These are phyloP conservation scores for Globisporangium echinulatum DNA, from an alignment of 352 stramenopile species.

Conservation along the genomic window DNA sequence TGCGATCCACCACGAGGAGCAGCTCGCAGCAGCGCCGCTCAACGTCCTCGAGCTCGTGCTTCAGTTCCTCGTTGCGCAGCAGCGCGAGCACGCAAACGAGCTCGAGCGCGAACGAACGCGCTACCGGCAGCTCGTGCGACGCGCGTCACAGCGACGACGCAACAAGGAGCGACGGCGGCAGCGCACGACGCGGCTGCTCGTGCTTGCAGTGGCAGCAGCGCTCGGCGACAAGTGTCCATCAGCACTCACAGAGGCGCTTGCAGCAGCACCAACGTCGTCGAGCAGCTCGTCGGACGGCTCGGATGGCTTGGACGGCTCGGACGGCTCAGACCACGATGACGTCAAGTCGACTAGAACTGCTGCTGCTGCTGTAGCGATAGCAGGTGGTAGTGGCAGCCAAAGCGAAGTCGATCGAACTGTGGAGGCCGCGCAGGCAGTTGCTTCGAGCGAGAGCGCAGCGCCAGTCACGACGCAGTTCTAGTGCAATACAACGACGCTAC, in stretches of 20 bases:
- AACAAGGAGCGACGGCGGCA: constrained; percentile 26
- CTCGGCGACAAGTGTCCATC: constrained; percentile 25
- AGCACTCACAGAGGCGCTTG: constrained; percentile 19
- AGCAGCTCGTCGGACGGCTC: constrained; percentile 24
- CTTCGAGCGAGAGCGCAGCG: too few relatives aligned
- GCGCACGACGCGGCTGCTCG: constrained; percentile 43
- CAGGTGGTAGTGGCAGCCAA: background rate
- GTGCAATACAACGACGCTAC: too few relatives aligned
- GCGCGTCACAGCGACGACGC: constrained; percentile 15
- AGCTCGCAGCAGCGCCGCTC: constrained; percentile 3
- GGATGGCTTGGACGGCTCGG: constrained; percentile 6
- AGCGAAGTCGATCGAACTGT: too few relatives aligned
- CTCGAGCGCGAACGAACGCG: constrained; percentile 16
- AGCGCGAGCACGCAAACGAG: constrained; percentile 31
- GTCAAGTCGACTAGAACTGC: background rate
- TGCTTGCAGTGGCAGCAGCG: constrained; percentile 40
- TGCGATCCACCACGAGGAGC: constrained; percentile 43
- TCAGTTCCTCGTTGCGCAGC: constrained; percentile 47
- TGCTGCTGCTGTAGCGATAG: too few relatives aligned
- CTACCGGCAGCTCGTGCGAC: background rate
- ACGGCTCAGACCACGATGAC: background rate
- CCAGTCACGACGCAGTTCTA: too few relatives aligned
- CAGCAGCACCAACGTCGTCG: constrained; percentile 7
- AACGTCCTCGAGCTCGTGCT: constrained; percentile 43
- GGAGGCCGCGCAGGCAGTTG: too few relatives aligned